Conservation (phyloP, 805 yeast genomes). For the Yarrowia sp. region DNA sequence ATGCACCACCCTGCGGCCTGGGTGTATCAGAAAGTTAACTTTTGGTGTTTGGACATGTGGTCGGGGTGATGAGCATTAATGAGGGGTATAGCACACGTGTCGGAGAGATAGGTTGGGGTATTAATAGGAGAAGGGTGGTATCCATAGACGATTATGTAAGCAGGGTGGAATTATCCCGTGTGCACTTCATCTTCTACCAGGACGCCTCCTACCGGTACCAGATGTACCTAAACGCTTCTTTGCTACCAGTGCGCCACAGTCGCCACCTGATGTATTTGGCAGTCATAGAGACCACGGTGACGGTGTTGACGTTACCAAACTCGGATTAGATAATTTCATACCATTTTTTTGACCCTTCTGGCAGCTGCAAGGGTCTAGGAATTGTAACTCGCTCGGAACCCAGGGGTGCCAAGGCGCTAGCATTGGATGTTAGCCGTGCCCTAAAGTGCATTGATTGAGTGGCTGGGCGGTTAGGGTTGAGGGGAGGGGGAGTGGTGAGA, state of each 20-base stretch:
- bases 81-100: background rate
- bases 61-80: background rate
- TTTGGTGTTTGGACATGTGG: conserved; percentile 5
- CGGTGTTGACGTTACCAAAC: no score
- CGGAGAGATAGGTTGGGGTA: background rate
- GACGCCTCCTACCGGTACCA: no score
- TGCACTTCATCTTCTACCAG: no score
- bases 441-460: conserved; percentile 16
- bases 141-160: no score
- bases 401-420: conserved; percentile 23
- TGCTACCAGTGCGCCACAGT: conserved; percentile 6
- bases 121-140: no score
- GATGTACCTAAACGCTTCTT: background rate
- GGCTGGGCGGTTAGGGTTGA: background rate
- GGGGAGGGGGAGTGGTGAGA: background rate
- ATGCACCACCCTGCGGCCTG: conserved; percentile 17
- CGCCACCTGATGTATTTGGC: no score
- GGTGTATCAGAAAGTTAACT: conserved; percentile 3
- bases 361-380: background rate
- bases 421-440: background rate
- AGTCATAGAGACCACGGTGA: no score
- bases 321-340: no score
- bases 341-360: background rate
- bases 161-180: no score
- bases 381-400: conserved; percentile 1